Conservation (phyloP, 2,329 filamentous ascomycete genomes). For the Aspergillus eucalypticola region DNA sequence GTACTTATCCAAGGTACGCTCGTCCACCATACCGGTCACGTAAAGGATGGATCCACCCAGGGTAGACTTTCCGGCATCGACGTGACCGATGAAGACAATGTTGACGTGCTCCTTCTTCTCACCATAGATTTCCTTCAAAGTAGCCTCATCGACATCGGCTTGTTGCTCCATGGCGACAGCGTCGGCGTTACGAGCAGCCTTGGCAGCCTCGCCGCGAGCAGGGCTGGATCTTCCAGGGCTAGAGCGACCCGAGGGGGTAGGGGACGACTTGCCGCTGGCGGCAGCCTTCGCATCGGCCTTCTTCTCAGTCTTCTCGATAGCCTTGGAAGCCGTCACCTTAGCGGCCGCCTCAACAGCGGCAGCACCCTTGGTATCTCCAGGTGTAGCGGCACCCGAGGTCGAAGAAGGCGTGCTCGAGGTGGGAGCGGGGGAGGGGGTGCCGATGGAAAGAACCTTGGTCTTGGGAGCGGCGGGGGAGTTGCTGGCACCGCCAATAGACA, state of each 20-base stretch:
- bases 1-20: constrained; percentile 97
- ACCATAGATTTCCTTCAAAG: constrained; percentile 89
- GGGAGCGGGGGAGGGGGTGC: constrained; percentile 46
- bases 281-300: constrained; percentile 52
- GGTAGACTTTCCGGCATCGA: constrained; percentile 97
- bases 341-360: constrained; percentile 66
- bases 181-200: constrained; percentile 69
- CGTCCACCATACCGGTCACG: constrained; percentile 97
- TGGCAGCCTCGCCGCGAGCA: constrained; percentile 58
- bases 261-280: constrained; percentile 71
- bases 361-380: constrained; percentile 45
- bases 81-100: constrained; percentile 96
- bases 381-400: constrained; percentile 54
- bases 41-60: constrained; percentile 92
- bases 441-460: constrained; percentile 77
- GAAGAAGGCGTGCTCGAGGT: constrained; percentile 39
- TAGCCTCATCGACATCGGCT: constrained; percentile 77
- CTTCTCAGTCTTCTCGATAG: constrained; percentile 87
- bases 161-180: constrained; percentile 80
- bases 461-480: constrained; percentile 51
- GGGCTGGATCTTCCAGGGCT: constrained; percentile 79
- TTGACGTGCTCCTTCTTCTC: constrained; percentile 80
- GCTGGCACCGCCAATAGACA: constrained; percentile 61
- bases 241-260: constrained; percentile 78
- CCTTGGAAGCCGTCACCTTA: constrained; percentile 84